Evolutionary conservation across 768 basidiomycete genomes (phyloP), one percentile per base, ranked within the genome.

Genomic region (Termitomyces sp.): DNA sequence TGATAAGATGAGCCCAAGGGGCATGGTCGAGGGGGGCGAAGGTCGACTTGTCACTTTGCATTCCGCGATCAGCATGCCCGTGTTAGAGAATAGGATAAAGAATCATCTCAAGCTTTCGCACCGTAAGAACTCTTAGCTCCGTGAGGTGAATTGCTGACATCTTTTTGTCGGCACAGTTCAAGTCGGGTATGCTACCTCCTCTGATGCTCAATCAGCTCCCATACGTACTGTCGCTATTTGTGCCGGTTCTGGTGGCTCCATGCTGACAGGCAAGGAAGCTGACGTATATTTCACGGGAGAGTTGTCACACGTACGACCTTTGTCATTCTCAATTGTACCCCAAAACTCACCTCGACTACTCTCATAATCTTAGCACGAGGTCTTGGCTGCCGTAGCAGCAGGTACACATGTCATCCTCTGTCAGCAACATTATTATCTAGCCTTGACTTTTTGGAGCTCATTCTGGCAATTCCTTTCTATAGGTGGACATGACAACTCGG

Each of bases 401-500:
- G 91, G 92, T 32, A 84, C 76, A 63, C 82, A 90, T 66, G 88
- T 97, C 65, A 80, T 97, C 58, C 79, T 97, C 52, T 94, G 94
- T 88, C 72, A 76, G 88, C 68, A 65, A 56, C 64, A 55, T 53
- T 60, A 67, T 66, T 50, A 60, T 66, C 65, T 64, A 25, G 45
- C 22, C 22, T 56, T 49, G 52, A 66, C 47, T 61, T 53, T 64
- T 62, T 65, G 58, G 52, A 59, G 46, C 53, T 63, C 39, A 67
- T 48, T 41, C 45, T 20, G 45, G 32, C 31, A 18, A 46, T 31
- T 12, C 33, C n/a, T 41, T 41, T 20, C 31, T 41, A 36, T 60
- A 91, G 90, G 89, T 66, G 91, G 91, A 16, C 96, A 98, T 71
- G 89, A 92, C 15, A 94, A 94, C 71, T 95, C 95, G 41, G 96